Evolutionary conservation across 495 filamentous ascomycete species (phyloP).

Genomic region (Aspergillus taichungensis): DNA sequence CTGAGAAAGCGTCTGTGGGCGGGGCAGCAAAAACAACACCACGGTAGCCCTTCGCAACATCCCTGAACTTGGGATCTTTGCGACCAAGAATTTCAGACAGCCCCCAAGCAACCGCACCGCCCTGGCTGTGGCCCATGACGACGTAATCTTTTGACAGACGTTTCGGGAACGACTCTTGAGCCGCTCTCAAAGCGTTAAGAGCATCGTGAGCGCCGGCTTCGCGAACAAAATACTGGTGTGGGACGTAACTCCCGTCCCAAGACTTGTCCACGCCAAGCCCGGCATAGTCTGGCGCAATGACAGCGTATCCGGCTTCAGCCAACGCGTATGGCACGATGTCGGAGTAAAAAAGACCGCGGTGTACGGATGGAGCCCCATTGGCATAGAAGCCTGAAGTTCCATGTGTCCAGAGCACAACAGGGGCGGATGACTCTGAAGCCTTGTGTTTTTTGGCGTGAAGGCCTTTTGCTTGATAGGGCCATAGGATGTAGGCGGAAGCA

Average conservation of each 20-base stretch:
- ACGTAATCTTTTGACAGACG: conserved; percentile 28
- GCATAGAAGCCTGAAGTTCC: conserved; percentile 41
- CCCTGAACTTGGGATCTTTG: conserved; percentile 15
- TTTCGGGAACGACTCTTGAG: conserved; percentile 27
- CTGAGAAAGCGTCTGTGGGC: conserved; percentile 20
- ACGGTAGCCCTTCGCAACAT: conserved; percentile 26
- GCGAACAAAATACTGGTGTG: conserved; percentile 32
- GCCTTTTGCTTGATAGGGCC: conserved; percentile 30
- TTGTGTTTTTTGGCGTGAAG: conserved; percentile 3
- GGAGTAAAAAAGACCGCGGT: conserved; percentile 39
- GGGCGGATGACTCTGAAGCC: conserved; percentile 9
- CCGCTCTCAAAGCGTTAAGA: conserved; percentile 34
- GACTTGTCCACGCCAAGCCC: conserved; percentile 40
- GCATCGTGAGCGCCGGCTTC: conserved; percentile 32
- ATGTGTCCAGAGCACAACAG: conserved; percentile 44
- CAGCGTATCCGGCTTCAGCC: conserved; percentile 42
- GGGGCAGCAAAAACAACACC: conserved; percentile 33
- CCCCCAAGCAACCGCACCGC: conserved; percentile 39
- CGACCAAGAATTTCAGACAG: conserved; percentile 24
- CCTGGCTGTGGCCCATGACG: conserved; percentile 40
- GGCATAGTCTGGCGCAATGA: conserved; percentile 49
- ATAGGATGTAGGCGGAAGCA: conserved; percentile 44
- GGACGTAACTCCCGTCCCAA: conserved; percentile 24
- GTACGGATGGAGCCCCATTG: conserved; percentile 35
- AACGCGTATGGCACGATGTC: conserved; percentile 35